Evolutionary conservation across 129 eudicot genomes (phyloP).

Genomic region (Chrysanthemum makinoi): DNA sequence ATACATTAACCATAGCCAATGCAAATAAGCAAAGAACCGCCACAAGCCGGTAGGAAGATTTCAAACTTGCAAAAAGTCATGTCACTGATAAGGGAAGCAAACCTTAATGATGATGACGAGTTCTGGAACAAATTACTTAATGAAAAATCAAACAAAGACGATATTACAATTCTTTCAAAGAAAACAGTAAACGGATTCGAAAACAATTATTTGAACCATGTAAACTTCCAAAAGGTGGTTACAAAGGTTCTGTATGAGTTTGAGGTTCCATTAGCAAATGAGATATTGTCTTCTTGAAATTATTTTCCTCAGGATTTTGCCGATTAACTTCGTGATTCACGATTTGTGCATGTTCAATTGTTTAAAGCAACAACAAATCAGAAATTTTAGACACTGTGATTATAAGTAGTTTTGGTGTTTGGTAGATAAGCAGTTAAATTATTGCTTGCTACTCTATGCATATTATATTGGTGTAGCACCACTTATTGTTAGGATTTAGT

Average conservation of each 20-base stretch:
- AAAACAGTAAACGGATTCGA: slow-evolving; percentile 37
- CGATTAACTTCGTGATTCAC: neutral
- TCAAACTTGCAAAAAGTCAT: slow-evolving; percentile 54
- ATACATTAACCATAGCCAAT: slow-evolving; percentile 72
- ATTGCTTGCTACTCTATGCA: slow-evolving; percentile 15
- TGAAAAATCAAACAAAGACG: slow-evolving; percentile 28
- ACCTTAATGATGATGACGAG: slow-evolving; percentile 61
- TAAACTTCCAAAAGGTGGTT: slow-evolving; percentile 55
- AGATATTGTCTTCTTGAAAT: slow-evolving; percentile 40
- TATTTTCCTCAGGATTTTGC: neutral
- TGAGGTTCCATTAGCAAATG: slow-evolving; percentile 38
- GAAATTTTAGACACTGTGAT: slow-evolving; percentile 13
- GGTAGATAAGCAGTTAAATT: slow-evolving; percentile 17
- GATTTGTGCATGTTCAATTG: slow-evolving; percentile 23
- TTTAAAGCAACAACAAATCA: slow-evolving; percentile 9
- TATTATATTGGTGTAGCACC: slow-evolving; percentile 15
- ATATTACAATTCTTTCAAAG: slow-evolving; percentile 59
- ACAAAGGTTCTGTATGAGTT: slow-evolving; percentile 58
- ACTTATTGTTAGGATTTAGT: too few species aligned
- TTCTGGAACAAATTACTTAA: slow-evolving; percentile 56
- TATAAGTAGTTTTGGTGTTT: slow-evolving; percentile 17
- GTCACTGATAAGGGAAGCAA: slow-evolving; percentile 49
- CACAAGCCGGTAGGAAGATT: slow-evolving; percentile 90
- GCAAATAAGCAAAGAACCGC: slow-evolving; percentile 99
- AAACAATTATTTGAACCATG: slow-evolving; percentile 28